Conservation (phyloP, 106 monocot genomes). For the Dioscorea dumetorum region DNA sequence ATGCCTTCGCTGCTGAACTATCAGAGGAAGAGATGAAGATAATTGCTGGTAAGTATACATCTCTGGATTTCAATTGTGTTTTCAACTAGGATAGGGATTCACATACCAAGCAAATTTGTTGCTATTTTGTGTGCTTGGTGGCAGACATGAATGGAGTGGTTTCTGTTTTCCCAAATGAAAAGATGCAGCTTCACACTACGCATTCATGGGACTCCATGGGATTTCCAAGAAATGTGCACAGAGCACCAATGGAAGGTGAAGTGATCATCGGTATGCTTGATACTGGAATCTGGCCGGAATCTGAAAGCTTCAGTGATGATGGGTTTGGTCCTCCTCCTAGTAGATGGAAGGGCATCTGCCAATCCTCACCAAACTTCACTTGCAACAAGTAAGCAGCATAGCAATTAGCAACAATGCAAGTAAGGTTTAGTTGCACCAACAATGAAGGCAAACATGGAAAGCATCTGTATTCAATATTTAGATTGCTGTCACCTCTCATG, state of each 20-base stretch:
- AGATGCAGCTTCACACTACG: constrained; percentile 9
- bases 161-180: constrained; percentile 25
- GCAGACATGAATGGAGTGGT: constrained; percentile 18
- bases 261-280: constrained; percentile 30
- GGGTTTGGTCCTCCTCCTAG: constrained; percentile 28
- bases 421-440: neutral
- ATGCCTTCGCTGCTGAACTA: constrained; percentile 27
- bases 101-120: neutral
- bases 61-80: neutral
- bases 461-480: too few species aligned
- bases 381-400: constrained; percentile 32
- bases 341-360: constrained; percentile 33
- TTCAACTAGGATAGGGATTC: neutral
- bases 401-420: neutral
- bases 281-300: constrained; percentile 20
- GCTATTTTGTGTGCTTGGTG: neutral
- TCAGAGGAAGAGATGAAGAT: constrained; percentile 7
- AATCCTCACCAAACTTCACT: constrained; percentile 14
- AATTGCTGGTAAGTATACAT: constrained; percentile 11
- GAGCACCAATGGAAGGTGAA: constrained; percentile 12
- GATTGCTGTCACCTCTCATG: too few species aligned
- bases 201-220: constrained; percentile 28
- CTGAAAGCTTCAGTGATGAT: constrained; percentile 22
- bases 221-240: constrained; percentile 12
- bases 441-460: too few species aligned